A percentile compares a stretch with the other conserved stretches of the same genome.
Evolutionary conservation across 208 protist genomes (phyloP).

Genomic region (Porcisia hertigi): DNA sequence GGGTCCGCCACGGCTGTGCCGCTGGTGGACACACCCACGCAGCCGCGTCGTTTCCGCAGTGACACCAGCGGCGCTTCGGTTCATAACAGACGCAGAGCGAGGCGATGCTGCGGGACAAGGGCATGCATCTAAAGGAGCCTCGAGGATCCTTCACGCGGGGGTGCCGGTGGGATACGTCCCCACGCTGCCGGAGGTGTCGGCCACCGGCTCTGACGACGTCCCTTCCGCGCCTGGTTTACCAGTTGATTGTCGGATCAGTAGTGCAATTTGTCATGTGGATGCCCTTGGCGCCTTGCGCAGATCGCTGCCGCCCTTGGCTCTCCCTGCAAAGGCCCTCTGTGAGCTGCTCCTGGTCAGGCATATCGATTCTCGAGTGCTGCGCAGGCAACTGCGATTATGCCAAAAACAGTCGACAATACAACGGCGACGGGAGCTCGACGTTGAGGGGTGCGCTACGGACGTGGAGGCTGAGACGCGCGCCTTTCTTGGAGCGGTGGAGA

Average conservation of each 20-base stretch:
- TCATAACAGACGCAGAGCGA: background rate
- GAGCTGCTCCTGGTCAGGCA: slow-evolving; percentile 15
- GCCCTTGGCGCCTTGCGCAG: slow-evolving; percentile 1
- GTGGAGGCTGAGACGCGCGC: background rate
- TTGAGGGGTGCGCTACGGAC: background rate
- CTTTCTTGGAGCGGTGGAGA: slow-evolving; percentile 11
- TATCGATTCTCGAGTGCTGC: background rate
- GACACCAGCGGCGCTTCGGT: slow-evolving; percentile 7
- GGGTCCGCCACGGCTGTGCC: background rate
- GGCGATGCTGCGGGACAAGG: background rate
- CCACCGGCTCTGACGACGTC: background rate
- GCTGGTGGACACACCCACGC: slow-evolving; percentile 24
- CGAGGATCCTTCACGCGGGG: slow-evolving; percentile 17
- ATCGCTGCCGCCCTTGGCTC: slow-evolving; percentile 11
- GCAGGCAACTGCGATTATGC: slow-evolving; percentile 6
- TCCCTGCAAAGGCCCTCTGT: slow-evolving; percentile 8
- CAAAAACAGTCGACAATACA: slow-evolving; percentile 2
- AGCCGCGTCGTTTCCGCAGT: slow-evolving; percentile 14
- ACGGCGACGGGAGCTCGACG: background rate
- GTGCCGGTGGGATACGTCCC: slow-evolving; percentile 10
- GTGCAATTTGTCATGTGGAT: slow-evolving; percentile 20
- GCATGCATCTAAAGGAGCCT: background rate
- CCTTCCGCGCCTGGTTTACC: background rate
- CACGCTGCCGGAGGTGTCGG: background rate
- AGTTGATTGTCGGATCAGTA: slow-evolving; percentile 3